Percentiles rank a stretch among this genome's conserved stretches.
These are phyloP conservation scores for Davidsoniella neocaledoniae DNA, from an alignment of 2,329 filamentous ascomycete genomes.

Conservation along the genomic window DNA sequence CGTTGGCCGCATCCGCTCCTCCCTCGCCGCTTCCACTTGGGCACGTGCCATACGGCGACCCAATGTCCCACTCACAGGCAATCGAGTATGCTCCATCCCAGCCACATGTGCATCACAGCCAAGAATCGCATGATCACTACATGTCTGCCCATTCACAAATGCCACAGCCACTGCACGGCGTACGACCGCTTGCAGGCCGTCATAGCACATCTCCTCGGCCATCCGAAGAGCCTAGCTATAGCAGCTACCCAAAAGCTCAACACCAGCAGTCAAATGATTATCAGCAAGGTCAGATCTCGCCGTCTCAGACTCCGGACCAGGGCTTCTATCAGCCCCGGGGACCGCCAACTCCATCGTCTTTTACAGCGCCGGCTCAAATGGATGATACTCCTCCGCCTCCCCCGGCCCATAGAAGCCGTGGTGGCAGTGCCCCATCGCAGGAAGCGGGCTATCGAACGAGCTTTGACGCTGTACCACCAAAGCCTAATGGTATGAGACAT, in stretches of 20 bases:
- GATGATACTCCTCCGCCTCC: conserved; percentile 36
- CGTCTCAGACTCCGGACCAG: background rate
- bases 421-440: conserved; percentile 3
- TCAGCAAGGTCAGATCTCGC: background rate
- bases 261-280: background rate
- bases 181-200: background rate
- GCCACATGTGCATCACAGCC: background rate
- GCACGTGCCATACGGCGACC: conserved; percentile 14
- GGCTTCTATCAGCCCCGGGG: background rate
- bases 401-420: conserved; percentile 32
- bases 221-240: background rate
- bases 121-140: background rate
- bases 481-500: conserved; percentile 35
- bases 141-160: no score
- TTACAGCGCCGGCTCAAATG: conserved; percentile 36
- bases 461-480: conserved; percentile 25
- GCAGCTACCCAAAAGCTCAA: background rate
- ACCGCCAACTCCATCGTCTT: conserved; percentile 17
- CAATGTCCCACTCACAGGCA: background rate
- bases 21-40: conserved; percentile 8
- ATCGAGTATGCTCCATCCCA: background rate
- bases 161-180: no score
- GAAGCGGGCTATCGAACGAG: conserved; percentile 14
- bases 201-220: background rate
- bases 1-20: conserved; percentile 18